Conservation (phyloP, 768 basidiomycete species). For the Albatrellus ellisii region DNA sequence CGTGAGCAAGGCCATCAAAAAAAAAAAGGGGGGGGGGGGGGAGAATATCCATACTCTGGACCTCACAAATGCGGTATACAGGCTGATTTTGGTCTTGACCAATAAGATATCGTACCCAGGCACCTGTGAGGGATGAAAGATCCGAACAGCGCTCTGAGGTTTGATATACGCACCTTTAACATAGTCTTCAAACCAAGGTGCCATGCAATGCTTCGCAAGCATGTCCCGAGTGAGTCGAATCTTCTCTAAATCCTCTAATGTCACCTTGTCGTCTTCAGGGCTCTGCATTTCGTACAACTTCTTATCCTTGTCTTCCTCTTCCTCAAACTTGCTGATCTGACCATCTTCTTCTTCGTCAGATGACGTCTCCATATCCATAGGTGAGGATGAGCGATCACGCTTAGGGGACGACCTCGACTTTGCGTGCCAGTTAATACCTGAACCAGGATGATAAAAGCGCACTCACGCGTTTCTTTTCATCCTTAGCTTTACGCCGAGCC, state of each 20-base stretch:
- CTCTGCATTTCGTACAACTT: conserved; percentile 33
- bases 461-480: conserved; percentile 72
- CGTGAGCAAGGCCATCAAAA: conserved; percentile 4
- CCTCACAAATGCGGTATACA: conserved; percentile 75
- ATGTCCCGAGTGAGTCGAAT: conserved; percentile 55
- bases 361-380: conserved; percentile 78
- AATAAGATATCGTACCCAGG: conserved; percentile 79
- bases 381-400: conserved; percentile 63
- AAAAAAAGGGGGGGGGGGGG: too few species aligned
- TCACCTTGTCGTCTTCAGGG: conserved; percentile 33
- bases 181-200: conserved; percentile 81
- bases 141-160: not conserved
- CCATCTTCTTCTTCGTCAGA: conserved; percentile 72
- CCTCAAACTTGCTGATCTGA: conserved; percentile 59
- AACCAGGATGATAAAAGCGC: not conserved
- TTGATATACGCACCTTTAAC: conserved; percentile 42
- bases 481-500: conserved; percentile 78
- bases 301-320: conserved; percentile 55
- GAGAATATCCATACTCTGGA: conserved; percentile 67
- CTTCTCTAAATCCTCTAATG: conserved; percentile 42
- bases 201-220: conserved; percentile 57
- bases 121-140: conserved; percentile 30
- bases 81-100: conserved; percentile 40
- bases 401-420: conserved; percentile 39
- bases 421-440: conserved; percentile 9